Evolutionary conservation across 208 protist genomes (phyloP).

Genomic region (Trypanosoma rangeli): DNA sequence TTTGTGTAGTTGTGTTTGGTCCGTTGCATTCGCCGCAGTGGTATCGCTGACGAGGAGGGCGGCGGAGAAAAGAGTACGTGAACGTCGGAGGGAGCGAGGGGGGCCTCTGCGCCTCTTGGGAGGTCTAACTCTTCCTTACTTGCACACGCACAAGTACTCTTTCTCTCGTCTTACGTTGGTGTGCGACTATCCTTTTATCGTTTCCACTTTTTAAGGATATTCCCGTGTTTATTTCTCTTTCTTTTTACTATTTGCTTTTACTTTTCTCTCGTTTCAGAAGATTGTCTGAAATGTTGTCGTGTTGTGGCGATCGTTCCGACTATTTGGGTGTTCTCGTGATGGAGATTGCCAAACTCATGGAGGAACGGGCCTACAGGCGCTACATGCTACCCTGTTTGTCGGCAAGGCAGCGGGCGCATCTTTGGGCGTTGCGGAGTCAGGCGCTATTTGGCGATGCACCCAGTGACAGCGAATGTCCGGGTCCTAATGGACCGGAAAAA

Average conservation of each 20-base stretch:
- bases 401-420: conserved; percentile 37
- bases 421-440: conserved; percentile 68
- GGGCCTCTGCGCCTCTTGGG: not conserved
- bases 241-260: conserved; percentile 7
- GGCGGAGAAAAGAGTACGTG: too few species aligned
- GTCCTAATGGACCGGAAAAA: not conserved
- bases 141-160: not conserved
- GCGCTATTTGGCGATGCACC: conserved; percentile 74
- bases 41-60: too few species aligned
- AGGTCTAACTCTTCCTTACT: not conserved
- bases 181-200: not conserved
- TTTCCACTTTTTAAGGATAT: conserved; percentile 2
- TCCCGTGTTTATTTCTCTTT: not conserved
- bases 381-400: conserved; percentile 35
- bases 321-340: conserved; percentile 27
- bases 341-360: conserved; percentile 45
- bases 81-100: not conserved
- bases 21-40: too few species aligned
- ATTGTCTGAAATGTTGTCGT: conserved; percentile 1
- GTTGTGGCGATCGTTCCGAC: not conserved
- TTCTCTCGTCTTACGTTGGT: not conserved
- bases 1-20: too few species aligned
- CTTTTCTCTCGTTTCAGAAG: not conserved
- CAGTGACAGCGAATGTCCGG: not conserved
- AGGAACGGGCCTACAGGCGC: conserved; percentile 20